Evolutionary conservation across 148 eudicot species (phyloP), one percentile per base, ranked within the genome.

Genomic region (Camellia lanceoleosa): DNA sequence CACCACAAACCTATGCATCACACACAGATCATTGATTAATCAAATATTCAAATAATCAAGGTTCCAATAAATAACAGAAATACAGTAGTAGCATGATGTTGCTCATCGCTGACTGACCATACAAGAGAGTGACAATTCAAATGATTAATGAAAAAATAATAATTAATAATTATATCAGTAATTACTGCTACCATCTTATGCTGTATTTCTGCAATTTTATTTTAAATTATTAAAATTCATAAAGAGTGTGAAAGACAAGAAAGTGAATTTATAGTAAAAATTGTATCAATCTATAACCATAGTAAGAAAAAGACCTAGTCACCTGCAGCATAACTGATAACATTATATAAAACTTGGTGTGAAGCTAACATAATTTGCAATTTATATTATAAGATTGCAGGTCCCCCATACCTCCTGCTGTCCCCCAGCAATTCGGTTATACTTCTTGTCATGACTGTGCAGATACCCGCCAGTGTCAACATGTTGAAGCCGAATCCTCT

Each of bases 381-480:
- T 55, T 13, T 49, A 49, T 49, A 7, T 49, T 49, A 49, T 4
- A 55, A 9, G 12, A 55, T 55, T 55, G 59, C 59, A 55, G 59
- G 59, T 55, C 14, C 44, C 12, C 71, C 75, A 80, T 77, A 93
- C 97, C 97, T 93, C 93, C 64, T 91, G 97, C 86, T 93, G 97
- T 4, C 94, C 93, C 18, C 95, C 93, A 13, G 90, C 92, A 51
- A 91, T 90, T n/a, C 97, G 93, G 62, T 80, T 75, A 80, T 87
- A 93, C 81, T 89, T 93, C 93, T 93, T 93, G 87, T 93, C 85
- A 84, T 93, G 97, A 75, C 92, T 93, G 81, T 93, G 97, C 66
- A 93, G 85, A 82, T 90, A 91, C 38, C 93, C 97, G 55, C 90
- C 84, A 67, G 97, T 93, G 83, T 93, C 97, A 20, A 91, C 90